phyloP scores from a whole-genome alignment of 345 rosid species.

The Syzygium aqueum region DNA sequence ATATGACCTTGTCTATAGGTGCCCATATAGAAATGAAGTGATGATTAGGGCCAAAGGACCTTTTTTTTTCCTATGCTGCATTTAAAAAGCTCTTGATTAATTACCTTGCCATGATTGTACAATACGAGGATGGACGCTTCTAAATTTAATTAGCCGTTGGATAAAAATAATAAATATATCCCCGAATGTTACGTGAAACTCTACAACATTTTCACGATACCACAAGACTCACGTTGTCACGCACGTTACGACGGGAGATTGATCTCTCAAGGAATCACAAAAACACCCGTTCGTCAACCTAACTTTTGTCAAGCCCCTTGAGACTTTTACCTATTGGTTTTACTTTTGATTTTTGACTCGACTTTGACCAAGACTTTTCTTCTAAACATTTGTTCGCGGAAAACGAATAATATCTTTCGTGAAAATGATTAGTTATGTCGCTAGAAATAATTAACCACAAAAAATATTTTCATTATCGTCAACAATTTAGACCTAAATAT shows the following conservation, averaged over 20 bases:
- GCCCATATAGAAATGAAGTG: not conserved
- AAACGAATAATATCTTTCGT: not conserved
- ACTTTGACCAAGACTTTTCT: not conserved
- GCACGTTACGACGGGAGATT: not conserved
- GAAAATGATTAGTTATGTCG: not conserved
- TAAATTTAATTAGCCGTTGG: not conserved
- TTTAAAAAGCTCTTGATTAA: not conserved
- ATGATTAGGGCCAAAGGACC: not conserved
- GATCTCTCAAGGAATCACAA: not conserved
- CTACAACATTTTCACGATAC: not conserved
- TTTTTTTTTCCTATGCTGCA: not conserved
- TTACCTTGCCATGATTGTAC: not conserved
- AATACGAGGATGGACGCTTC: not conserved
- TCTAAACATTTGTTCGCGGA: accelerated
- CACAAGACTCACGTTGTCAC: accelerated
- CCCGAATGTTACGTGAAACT: not conserved
- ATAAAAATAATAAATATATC: not conserved
- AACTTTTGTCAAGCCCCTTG: not conserved
- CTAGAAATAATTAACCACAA: not conserved
- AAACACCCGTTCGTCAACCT: not conserved
- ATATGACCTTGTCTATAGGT: not conserved
- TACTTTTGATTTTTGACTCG: not conserved
- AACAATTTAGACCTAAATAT: too few species aligned
- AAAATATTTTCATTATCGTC: not conserved
- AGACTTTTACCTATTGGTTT: not conserved